Evolutionary conservation across 1,284 basidiomycete species (phyloP).

Genomic region (Papiliotrema nemorosa): DNA sequence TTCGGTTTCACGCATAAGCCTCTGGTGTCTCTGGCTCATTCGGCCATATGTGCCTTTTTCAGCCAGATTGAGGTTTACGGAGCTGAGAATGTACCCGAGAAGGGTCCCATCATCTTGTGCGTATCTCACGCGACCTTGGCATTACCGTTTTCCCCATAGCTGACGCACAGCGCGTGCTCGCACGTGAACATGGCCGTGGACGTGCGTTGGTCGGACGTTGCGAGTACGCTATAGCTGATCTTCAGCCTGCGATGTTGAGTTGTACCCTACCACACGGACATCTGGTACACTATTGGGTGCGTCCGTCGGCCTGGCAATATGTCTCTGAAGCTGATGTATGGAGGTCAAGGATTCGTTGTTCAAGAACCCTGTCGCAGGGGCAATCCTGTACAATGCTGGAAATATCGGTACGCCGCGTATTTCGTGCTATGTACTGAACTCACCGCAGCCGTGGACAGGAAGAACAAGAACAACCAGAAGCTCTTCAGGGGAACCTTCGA

Average conservation of each 20-base stretch:
- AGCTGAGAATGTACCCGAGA: constrained; percentile 73
- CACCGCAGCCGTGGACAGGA: constrained; percentile 76
- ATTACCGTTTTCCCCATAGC: no score
- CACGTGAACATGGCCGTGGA: constrained; percentile 93
- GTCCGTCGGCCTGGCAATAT: constrained; percentile 54
- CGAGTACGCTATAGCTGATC: neutral
- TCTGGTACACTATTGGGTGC: constrained; percentile 88
- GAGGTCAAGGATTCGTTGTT: constrained; percentile 62
- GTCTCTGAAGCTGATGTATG: neutral
- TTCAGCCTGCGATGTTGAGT: constrained; percentile 44
- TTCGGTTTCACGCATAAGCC: constrained; percentile 59
- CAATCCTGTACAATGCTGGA: constrained; percentile 79
- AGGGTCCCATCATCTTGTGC: constrained; percentile 84
- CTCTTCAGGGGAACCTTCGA: constrained; percentile 90
- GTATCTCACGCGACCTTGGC: constrained; percentile 45
- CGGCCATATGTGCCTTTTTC: constrained; percentile 80
- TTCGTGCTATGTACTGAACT: neutral
- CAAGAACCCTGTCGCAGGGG: constrained; percentile 66
- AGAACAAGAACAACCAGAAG: constrained; percentile 80
- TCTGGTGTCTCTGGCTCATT: constrained; percentile 65
- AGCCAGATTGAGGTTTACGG: constrained; percentile 77
- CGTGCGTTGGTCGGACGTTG: constrained; percentile 56
- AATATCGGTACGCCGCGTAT: constrained; percentile 62
- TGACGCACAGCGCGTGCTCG: constrained; percentile 63
- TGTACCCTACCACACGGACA: constrained; percentile 43